Percentiles rank a stretch among this genome's conserved stretches.
Evolutionary conservation across 2,329 filamentous ascomycete genomes (phyloP).

Genomic region (Neophaeococcomyces aloes): DNA sequence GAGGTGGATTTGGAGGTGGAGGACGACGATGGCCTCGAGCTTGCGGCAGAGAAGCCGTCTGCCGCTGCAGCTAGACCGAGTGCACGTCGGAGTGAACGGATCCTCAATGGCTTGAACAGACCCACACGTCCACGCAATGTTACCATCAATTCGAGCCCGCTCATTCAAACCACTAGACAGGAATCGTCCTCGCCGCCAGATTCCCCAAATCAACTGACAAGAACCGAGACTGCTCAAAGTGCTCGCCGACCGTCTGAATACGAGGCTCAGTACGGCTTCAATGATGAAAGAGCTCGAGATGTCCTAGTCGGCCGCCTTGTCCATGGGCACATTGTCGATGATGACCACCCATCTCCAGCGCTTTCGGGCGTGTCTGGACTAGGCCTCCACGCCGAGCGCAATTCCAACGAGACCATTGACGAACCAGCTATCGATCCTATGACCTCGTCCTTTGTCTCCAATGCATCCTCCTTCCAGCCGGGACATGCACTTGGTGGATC

Average conservation of each 20-base stretch:
- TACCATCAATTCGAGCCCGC: constrained; percentile 22
- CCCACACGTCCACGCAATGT: constrained; percentile 15
- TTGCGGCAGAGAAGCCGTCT: constrained; percentile 22
- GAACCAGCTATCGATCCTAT: constrained; percentile 65
- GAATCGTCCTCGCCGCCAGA: constrained; percentile 22
- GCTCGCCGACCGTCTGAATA: constrained; percentile 34
- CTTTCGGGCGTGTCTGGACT: constrained; percentile 48
- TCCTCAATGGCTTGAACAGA: background rate
- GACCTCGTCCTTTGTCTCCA: constrained; percentile 72
- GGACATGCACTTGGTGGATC: constrained; percentile 71
- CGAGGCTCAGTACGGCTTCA: constrained; percentile 48
- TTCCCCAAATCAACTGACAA: constrained; percentile 24
- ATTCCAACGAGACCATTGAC: constrained; percentile 39
- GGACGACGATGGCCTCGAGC: constrained; percentile 22
- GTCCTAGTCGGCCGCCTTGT: constrained; percentile 85
- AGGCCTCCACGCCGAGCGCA: constrained; percentile 33
- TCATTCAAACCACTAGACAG: constrained; percentile 17
- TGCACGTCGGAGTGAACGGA: constrained; percentile 8
- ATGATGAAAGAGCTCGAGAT: constrained; percentile 72
- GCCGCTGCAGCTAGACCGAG: constrained; percentile 4
- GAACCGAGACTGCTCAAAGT: constrained; percentile 29
- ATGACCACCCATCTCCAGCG: constrained; percentile 73
- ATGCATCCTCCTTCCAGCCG: constrained; percentile 59
- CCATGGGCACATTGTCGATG: constrained; percentile 90
- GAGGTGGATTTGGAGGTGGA: too few species aligned